Evolutionary conservation across 1,284 basidiomycete genomes (phyloP), one percentile per base, ranked within the genome.

Genomic region (Ustilago loliicola): DNA sequence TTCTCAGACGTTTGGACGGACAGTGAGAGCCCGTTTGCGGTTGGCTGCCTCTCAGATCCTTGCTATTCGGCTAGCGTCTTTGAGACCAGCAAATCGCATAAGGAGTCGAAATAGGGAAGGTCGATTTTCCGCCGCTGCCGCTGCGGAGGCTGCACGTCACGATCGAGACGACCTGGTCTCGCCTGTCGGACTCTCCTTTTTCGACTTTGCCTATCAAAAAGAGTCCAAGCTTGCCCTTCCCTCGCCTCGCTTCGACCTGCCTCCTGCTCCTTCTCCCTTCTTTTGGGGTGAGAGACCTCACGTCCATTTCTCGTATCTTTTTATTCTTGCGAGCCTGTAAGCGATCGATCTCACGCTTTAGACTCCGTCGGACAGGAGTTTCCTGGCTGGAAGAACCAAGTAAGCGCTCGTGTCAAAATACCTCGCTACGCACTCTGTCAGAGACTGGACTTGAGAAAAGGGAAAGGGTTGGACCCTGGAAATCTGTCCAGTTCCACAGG

Each of bases 141-240:
- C 19, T 47, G n/a, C 23, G 36, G 11, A 21, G 21, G 38, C 60
- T 62, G 60, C 60, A 62, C 51, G 32, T 62, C 52, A 48, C 60
- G 60, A 62, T 62, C 60, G 60, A 62, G 60, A 10, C 36, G 60
- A 10, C 42, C 23, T 21, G 29, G 38, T 62, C 40, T 54, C 51
- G 38, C 52, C 27, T 61, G 45, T 60, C 47, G 17, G 13, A 57
- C 11, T 34, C 52, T 27, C 32, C 32, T 54, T 54, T 54, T 54
- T 47, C 45, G 23, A 40, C 11, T 40, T 40, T 40, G 1, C 38
- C 38, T 17, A 15, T 40, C 38, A 40, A 40, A 19, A 40, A 40
- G 17, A 15, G 6, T 17, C 11, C 11, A 40, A 19, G 15, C 13
- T 19, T 40, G 34, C 34, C 34, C 34, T 34, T 10, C 34, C 13